A percentile compares a stretch with the other conserved stretches of the same genome.
These are phyloP conservation scores for Ustulina deusta DNA, from an alignment of 2,329 filamentous ascomycete genomes.

Conservation along the genomic window DNA sequence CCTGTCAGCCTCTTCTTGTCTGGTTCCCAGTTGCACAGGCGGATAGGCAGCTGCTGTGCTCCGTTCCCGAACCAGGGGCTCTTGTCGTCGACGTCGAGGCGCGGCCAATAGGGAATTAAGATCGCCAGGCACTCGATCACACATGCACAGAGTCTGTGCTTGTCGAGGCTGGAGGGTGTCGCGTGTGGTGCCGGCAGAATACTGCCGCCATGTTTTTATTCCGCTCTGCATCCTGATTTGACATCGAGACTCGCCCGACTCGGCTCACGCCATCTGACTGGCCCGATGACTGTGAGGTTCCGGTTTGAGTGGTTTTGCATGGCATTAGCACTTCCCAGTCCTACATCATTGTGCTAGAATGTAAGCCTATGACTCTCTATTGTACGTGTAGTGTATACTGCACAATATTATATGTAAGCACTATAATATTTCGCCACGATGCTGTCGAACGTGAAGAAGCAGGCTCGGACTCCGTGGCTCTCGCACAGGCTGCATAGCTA, in stretches of 20 bases:
- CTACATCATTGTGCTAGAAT: conserved; percentile 7
- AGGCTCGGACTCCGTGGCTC: conserved; percentile 31
- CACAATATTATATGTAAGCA: conserved; percentile 4
- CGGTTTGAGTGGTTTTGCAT: conserved; percentile 36
- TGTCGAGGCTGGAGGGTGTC: conserved; percentile 17
- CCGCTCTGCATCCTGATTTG: conserved; percentile 33
- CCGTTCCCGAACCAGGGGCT: conserved; percentile 34
- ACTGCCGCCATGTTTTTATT: conserved; percentile 13
- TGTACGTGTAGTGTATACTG: conserved; percentile 4
- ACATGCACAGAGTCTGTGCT: conserved; percentile 13
- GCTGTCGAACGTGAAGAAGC: conserved; percentile 11
- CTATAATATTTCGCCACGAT: conserved; percentile 10
- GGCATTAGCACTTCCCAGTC: conserved; percentile 1
- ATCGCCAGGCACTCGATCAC: conserved; percentile 28
- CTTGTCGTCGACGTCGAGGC: conserved; percentile 19
- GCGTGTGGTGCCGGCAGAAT: conserved; percentile 12
- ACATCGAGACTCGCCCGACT: conserved; percentile 14
- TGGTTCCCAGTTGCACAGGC: conserved; percentile 12
- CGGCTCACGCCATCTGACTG: conserved; percentile 20
- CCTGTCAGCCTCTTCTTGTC: conserved; percentile 36
- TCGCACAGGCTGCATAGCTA: conserved; percentile 7
- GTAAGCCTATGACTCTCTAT: conserved; percentile 17
- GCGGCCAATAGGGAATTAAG: conserved; percentile 35
- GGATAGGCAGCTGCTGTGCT: conserved; percentile 33
- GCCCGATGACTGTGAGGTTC: not conserved